Conservation (phyloP, 2,329 filamentous ascomycete genomes). For the Cercospora sp. region DNA sequence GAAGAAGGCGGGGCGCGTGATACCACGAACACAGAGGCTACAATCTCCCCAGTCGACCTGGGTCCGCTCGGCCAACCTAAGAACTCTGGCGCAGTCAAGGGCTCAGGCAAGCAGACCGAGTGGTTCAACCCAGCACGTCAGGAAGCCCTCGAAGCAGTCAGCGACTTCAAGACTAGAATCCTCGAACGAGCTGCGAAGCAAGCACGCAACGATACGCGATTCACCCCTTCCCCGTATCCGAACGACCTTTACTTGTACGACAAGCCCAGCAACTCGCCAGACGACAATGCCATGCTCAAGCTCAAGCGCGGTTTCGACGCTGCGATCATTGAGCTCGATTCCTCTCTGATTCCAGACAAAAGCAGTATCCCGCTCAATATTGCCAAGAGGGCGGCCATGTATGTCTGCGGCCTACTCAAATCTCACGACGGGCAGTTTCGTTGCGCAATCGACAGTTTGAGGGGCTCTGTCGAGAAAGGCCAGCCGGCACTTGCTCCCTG, state of each 20-base stretch:
- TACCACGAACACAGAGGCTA: neutral
- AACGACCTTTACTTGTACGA: slow-evolving; percentile 8
- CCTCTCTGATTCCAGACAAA: neutral
- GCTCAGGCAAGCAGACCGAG: neutral
- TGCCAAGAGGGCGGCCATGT: slow-evolving; percentile 8
- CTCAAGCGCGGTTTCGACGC: slow-evolving; percentile 5
- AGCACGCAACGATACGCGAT: slow-evolving; percentile 8
- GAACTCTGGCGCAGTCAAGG: slow-evolving; percentile 4
- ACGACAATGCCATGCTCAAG: slow-evolving; percentile 6
- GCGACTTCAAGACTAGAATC: slow-evolving; percentile 13
- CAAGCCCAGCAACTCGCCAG: slow-evolving; percentile 4
- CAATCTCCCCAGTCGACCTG: neutral
- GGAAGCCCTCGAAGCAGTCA: slow-evolving; percentile 11
- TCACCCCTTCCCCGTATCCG: neutral
- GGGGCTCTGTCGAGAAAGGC: neutral
- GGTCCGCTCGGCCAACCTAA: neutral
- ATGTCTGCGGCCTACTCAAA: slow-evolving; percentile 8
- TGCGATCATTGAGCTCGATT: slow-evolving; percentile 3
- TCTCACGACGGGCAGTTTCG: slow-evolving; percentile 11
- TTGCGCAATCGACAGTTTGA: slow-evolving; percentile 6
- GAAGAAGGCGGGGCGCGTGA: neutral
- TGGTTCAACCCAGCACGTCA: slow-evolving; percentile 4
- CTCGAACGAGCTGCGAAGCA: slow-evolving; percentile 12
- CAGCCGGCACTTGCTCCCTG: slow-evolving; percentile 1
- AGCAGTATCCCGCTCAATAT: neutral